Base-by-base conservation (phyloP, 2,329 filamentous ascomycete genomes). In the Xylaria sp. region DNA sequence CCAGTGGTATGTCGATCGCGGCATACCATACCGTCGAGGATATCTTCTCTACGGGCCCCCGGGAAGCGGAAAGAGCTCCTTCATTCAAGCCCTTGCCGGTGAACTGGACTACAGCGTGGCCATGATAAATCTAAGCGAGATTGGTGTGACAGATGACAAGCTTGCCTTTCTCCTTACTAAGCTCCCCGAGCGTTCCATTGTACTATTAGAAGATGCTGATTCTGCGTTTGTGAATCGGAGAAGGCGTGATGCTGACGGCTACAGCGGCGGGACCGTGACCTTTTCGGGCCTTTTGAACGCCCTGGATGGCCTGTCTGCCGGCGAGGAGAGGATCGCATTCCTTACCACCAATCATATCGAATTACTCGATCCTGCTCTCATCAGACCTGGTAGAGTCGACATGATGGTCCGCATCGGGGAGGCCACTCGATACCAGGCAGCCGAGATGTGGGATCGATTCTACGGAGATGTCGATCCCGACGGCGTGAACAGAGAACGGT, bases 341-440 rank as follows among this genome's bases (percentile, higher is more conserved):
- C 85, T 97, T 71, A 99, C 96, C 1, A 97, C 95, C 23, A 99
- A 99, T 77, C 94, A 98, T 77, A 90, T 97, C 46, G 94, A 98
- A 73, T 88, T 93, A 49, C 86, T 98, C 1, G 94, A 98, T 76
- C 91, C 94, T 69, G 96, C 96, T 3, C 82, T 99, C 51, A 93
- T 98, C 57, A 88, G 96, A 28, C 96, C 96, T 0, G 96, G 96
- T 0, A 88, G 96, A 58, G 94, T 99, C 0, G 96, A 99, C 80
- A 92, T 98, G 91, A 96, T 93, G 73, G 88, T 97, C 3, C 89
- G 93, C 64, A 91, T 99, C 58, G 95, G 94, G 46, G 92, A 97
- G 80, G 94, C 95, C 39, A 95, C 92, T 2, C 86, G 89, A 67
- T 92, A 92, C 79, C 96, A 98, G 81, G 94, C 97, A 20, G 88